Evolutionary conservation across 257 asterid species (phyloP).

Genomic region (Galeopsis tetrahit): DNA sequence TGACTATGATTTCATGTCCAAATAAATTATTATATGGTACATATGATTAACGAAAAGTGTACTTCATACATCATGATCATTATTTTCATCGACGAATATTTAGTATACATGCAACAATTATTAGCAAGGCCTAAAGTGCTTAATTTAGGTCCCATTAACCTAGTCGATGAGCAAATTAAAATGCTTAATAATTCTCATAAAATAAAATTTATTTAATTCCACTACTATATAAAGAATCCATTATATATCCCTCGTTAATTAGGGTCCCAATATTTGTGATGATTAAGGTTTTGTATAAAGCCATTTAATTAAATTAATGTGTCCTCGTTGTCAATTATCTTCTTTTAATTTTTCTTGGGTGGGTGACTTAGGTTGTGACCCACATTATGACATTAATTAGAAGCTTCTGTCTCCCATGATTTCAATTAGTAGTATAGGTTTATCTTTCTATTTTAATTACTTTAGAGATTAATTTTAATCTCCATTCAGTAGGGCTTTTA

Average conservation of each 20-base stretch:
- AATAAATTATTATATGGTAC: no score
- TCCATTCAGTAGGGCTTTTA: no score
- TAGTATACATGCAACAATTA: constrained; percentile 21
- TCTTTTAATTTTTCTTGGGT: constrained; percentile 13
- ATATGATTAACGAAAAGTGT: no score
- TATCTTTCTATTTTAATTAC: not conserved
- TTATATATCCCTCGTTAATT: constrained; percentile 23
- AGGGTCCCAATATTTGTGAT: constrained; percentile 44
- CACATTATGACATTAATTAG: not conserved
- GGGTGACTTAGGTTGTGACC: constrained; percentile 20
- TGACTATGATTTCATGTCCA: not conserved
- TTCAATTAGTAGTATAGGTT: not conserved
- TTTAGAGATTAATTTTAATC: not conserved
- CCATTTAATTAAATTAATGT: constrained; percentile 14
- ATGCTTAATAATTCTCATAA: constrained; percentile 20
- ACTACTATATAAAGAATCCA: constrained; percentile 43
- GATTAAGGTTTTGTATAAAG: constrained; percentile 42
- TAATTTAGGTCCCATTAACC: not conserved
- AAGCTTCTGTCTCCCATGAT: not conserved
- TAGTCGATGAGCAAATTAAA: constrained; percentile 36
- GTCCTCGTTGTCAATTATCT: constrained; percentile 20
- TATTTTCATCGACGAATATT: not conserved
- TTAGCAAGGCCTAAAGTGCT: constrained; percentile 6
- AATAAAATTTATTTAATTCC: constrained; percentile 19
- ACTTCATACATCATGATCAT: not conserved